A percentile compares a stretch with the other conserved stretches of the same genome.
These are phyloP conservation scores for Fusarium virguliforme DNA, from an alignment of 2,329 filamentous ascomycete genomes.

Conservation along the genomic window DNA sequence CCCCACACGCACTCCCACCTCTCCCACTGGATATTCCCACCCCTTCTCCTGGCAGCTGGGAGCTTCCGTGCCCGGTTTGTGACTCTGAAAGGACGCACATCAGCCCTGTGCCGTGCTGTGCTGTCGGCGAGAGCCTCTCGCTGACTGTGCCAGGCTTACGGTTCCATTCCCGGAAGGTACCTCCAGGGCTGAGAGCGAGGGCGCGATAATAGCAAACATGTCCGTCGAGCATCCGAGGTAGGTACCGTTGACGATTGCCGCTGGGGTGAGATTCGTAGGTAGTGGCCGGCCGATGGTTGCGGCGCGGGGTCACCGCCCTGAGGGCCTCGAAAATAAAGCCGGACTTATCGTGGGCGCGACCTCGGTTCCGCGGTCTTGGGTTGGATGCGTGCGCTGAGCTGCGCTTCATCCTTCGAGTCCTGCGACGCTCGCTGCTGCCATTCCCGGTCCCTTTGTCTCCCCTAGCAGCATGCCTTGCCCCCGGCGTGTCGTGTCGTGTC, in stretches of 20 bases:
- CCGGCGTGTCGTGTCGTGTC: neutral
- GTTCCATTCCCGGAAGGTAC: neutral
- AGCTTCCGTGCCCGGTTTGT: slow-evolving; percentile 19
- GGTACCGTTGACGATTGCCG: slow-evolving; percentile 24
- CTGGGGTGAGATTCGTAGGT: slow-evolving; percentile 26
- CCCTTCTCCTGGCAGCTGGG: slow-evolving; percentile 20
- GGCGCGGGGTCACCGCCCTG: slow-evolving; percentile 55
- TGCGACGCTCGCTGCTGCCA: slow-evolving; percentile 19
- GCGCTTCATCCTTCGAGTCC: slow-evolving; percentile 28
- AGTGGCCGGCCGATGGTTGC: slow-evolving; percentile 36
- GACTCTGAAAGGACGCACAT: neutral
- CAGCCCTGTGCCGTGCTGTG: neutral
- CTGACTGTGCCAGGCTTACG: neutral
- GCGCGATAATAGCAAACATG: neutral
- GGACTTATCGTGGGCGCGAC: slow-evolving; percentile 47
- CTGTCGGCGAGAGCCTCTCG: neutral
- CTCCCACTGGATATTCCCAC: slow-evolving; percentile 37
- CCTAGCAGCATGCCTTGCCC: slow-evolving; percentile 1
- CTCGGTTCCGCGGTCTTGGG: slow-evolving; percentile 42
- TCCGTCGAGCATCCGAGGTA: slow-evolving; percentile 11
- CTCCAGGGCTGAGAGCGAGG: neutral
- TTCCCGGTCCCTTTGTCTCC: slow-evolving; percentile 28
- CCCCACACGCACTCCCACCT: slow-evolving; percentile 33
- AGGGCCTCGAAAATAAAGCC: slow-evolving; percentile 49
- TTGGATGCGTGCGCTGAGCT: slow-evolving; percentile 10